A percentile compares a stretch with the other conserved stretches of the same genome.
Conservation (phyloP, 306 rosid genomes). For the Biancaea sappan region DNA sequence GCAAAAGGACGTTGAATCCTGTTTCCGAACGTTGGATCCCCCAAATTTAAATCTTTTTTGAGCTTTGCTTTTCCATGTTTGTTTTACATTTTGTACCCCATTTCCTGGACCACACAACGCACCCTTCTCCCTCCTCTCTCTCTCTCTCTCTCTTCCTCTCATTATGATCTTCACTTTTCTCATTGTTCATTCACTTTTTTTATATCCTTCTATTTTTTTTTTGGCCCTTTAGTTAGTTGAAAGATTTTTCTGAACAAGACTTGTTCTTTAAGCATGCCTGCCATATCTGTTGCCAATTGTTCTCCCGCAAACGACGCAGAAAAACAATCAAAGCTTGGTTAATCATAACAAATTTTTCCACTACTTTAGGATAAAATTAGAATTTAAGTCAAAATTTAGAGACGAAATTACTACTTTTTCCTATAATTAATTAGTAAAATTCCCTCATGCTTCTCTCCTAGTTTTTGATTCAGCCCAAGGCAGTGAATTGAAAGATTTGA, state of each 20-base stretch:
- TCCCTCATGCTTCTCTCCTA: no score
- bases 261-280: constrained; percentile 37
- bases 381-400: no score
- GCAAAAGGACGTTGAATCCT: constrained; percentile 35
- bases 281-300: background rate
- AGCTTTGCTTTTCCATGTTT: constrained; percentile 38
- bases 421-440: no score
- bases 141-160: constrained; percentile 19
- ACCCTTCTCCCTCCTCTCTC: constrained; percentile 10
- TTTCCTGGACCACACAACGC: constrained; percentile 54
- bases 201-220: background rate
- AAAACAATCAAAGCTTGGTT: background rate
- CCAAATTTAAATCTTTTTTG: constrained; percentile 60
- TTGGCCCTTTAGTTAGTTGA: constrained; percentile 25
- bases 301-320: no score
- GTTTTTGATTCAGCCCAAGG: no score
- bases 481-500: no score
- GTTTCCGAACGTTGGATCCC: constrained; percentile 83
- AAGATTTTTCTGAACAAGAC: constrained; percentile 19
- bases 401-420: no score
- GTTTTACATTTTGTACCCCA: constrained; percentile 59
- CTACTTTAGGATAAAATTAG: no score
- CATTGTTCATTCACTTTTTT: background rate
- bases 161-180: constrained; percentile 18
- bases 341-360: background rate